These are phyloP conservation scores for Colletotrichum noveboracense DNA, from an alignment of 2,329 filamentous ascomycete species.

Conservation along the genomic window DNA sequence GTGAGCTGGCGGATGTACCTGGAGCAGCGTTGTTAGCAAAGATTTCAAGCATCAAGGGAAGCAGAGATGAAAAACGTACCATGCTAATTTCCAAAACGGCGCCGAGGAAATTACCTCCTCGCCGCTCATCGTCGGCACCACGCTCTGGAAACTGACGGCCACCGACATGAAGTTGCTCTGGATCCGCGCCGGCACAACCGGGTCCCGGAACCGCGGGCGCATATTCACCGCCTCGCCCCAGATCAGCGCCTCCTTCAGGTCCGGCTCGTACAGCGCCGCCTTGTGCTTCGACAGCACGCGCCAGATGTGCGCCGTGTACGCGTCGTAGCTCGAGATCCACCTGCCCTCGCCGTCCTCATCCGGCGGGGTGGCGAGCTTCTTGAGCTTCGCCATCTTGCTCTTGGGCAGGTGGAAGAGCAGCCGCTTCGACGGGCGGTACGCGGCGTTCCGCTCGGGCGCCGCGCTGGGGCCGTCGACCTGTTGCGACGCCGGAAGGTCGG, in stretches of 20 bases:
- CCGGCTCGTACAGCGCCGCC: conserved; percentile 35
- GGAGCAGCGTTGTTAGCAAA: conserved; percentile 6
- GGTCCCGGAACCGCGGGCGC: conserved; percentile 38
- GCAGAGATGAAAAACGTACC: conserved; percentile 25
- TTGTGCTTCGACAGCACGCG: conserved; percentile 40
- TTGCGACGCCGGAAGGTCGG: conserved; percentile 26
- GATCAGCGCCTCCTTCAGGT: conserved; percentile 28
- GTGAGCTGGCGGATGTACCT: conserved; percentile 30
- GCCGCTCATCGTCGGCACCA: conserved; percentile 31
- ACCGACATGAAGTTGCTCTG: conserved; percentile 40
- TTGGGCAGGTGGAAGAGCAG: conserved; percentile 48
- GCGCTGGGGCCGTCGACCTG: conserved; percentile 35
- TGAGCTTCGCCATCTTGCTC: conserved; percentile 46
- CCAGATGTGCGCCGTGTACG: conserved; percentile 45
- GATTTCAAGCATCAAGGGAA: rapidly evolving
- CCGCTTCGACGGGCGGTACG: conserved; percentile 26
- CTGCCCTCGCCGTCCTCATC: conserved; percentile 30
- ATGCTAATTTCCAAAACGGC: conserved; percentile 38
- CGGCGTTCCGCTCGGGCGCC: conserved; percentile 30
- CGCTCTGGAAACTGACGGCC: conserved; percentile 27
- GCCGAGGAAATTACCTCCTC: conserved; percentile 38
- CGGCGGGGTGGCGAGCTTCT: conserved; percentile 35
- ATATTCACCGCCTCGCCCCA: conserved; percentile 46
- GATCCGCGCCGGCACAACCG: conserved; percentile 34
- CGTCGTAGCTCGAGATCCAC: conserved; percentile 52